Percentiles rank a stretch among this genome's conserved stretches.
phyloP scores from a whole-genome alignment of 495 filamentous ascomycete species.

The Trichoderma parareesei region DNA sequence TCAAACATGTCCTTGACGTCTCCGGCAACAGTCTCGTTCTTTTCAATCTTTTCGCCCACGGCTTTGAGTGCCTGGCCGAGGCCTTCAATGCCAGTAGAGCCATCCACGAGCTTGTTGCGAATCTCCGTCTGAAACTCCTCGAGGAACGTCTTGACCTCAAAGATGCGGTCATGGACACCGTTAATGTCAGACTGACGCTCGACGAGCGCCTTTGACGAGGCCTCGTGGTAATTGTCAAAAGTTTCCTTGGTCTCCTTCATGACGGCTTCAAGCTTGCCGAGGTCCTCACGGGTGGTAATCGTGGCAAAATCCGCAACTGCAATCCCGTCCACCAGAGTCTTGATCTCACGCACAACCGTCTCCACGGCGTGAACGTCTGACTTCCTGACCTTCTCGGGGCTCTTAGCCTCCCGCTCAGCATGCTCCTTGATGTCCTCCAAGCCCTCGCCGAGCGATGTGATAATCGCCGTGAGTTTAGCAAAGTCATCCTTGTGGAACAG shows the following conservation, averaged over 20 bases:
- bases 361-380: slow-evolving; percentile 71
- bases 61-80: slow-evolving; percentile 53
- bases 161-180: slow-evolving; percentile 41
- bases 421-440: slow-evolving; percentile 73
- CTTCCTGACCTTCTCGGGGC: slow-evolving; percentile 61
- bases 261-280: slow-evolving; percentile 44
- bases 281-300: slow-evolving; percentile 55
- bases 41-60: slow-evolving; percentile 50
- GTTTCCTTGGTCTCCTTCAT: slow-evolving; percentile 64
- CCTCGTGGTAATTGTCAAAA: slow-evolving; percentile 58
- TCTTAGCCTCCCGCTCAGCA: slow-evolving; percentile 48
- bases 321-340: slow-evolving; percentile 63
- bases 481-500: slow-evolving; percentile 61
- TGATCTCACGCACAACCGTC: slow-evolving; percentile 70
- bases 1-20: slow-evolving; percentile 77
- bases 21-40: slow-evolving; percentile 42
- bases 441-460: slow-evolving; percentile 62
- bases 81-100: slow-evolving; percentile 38
- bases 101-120: slow-evolving; percentile 43
- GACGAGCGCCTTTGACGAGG: slow-evolving; percentile 71
- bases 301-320: slow-evolving; percentile 56
- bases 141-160: slow-evolving; percentile 42
- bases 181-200: slow-evolving; percentile 53
- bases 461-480: slow-evolving; percentile 60
- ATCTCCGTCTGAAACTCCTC: slow-evolving; percentile 42